Conservation (phyloP, 306 rosid species). For the Mucuna pruriens region DNA sequence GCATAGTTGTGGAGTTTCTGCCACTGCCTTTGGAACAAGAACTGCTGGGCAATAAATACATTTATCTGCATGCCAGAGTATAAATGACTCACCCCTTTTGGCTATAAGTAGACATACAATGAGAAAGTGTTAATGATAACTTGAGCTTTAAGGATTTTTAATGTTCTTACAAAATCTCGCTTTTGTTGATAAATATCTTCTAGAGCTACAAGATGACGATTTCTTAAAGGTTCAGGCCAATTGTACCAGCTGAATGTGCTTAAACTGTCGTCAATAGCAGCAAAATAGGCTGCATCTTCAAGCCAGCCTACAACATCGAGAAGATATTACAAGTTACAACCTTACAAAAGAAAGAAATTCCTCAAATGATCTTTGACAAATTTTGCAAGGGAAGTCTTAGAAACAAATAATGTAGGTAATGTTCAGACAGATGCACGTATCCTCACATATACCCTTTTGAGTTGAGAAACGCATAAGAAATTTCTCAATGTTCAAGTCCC, state of each 20-base stretch:
- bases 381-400: neutral
- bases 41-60: slow-evolving; percentile 82
- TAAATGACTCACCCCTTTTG: slow-evolving; percentile 38
- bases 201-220: slow-evolving; percentile 85
- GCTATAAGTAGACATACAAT: slow-evolving; percentile 16
- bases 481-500: slow-evolving; percentile 4
- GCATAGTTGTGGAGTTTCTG: slow-evolving; percentile 82
- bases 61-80: slow-evolving; percentile 70
- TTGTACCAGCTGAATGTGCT: slow-evolving; percentile 78
- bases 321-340: slow-evolving; percentile 40
- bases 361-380: slow-evolving; percentile 21
- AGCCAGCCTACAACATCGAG: slow-evolving; percentile 80
- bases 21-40: slow-evolving; percentile 98
- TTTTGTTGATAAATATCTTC: slow-evolving; percentile 70
- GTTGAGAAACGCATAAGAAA: slow-evolving; percentile 23
- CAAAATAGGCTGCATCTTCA: slow-evolving; percentile 96
- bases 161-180: slow-evolving; percentile 78
- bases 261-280: slow-evolving; percentile 83
- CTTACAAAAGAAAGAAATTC: slow-evolving; percentile 25
- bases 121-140: slow-evolving; percentile 35
- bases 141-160: slow-evolving; percentile 36
- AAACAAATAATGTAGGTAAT: slow-evolving; percentile 10
- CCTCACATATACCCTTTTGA: neutral
- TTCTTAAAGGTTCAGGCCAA: slow-evolving; percentile 93
- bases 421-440: slow-evolving; percentile 25